These are phyloP conservation scores for Phylloporus sp. DNA, from an alignment of 768 basidiomycete species.

Conservation along the genomic window DNA sequence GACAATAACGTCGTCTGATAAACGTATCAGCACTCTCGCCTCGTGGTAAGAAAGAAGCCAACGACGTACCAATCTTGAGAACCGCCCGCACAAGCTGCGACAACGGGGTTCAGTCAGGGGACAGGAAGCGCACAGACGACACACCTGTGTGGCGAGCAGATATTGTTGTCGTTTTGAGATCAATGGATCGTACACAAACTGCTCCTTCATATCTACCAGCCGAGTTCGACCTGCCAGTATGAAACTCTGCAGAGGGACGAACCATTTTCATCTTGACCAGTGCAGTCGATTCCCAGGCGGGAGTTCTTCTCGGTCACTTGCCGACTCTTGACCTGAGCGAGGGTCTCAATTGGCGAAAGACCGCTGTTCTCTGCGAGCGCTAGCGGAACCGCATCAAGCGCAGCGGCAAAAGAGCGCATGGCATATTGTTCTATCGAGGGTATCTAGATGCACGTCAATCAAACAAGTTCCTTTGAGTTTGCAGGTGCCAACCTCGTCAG, in stretches of 20 bases:
- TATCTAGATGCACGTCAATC: slow-evolving; percentile 47
- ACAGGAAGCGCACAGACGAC: slow-evolving; percentile 12
- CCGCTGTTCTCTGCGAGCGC: slow-evolving; percentile 98
- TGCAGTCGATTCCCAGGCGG: slow-evolving; percentile 89
- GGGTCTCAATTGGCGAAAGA: slow-evolving; percentile 90
- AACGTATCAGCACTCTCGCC: slow-evolving; percentile 2
- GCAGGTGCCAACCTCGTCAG: slow-evolving; percentile 67
- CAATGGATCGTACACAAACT: slow-evolving; percentile 94
- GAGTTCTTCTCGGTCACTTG: slow-evolving; percentile 86
- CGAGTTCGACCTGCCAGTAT: neutral
- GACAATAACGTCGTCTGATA: slow-evolving; percentile 70
- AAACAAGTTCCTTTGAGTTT: neutral
- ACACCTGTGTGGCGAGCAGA: slow-evolving; percentile 89
- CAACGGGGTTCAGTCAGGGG: slow-evolving; percentile 1
- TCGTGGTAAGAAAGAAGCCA: neutral
- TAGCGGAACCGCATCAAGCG: slow-evolving; percentile 90
- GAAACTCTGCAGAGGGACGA: slow-evolving; percentile 20
- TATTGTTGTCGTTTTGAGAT: slow-evolving; percentile 98
- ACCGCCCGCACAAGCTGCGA: slow-evolving; percentile 75
- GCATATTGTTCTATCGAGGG: slow-evolving; percentile 98
- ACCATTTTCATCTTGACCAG: slow-evolving; percentile 84
- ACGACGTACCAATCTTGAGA: slow-evolving; percentile 71
- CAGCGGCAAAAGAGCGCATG: slow-evolving; percentile 97
- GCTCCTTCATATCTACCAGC: slow-evolving; percentile 89
- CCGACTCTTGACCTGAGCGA: slow-evolving; percentile 91